These are phyloP conservation scores for Tulasnella sp. DNA, from an alignment of 768 basidiomycete species.

Conservation along the genomic window DNA sequence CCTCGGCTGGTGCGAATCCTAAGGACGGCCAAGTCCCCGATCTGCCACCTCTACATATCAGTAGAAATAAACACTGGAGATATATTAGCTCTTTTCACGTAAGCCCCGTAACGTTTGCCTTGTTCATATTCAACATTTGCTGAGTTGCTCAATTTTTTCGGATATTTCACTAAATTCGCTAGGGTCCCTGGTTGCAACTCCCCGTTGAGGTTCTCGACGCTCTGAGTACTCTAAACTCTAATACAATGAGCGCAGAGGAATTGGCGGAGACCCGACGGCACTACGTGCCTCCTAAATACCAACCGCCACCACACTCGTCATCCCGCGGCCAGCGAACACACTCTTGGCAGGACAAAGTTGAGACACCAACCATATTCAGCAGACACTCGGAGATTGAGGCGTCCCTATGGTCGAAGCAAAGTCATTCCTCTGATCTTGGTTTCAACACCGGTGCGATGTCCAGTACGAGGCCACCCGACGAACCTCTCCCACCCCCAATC, in stretches of 20 bases:
- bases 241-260: too few species aligned
- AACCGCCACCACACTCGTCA: too few species aligned
- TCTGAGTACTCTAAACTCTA: conserved; percentile 26
- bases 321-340: too few species aligned
- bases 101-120: conserved; percentile 29
- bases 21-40: conserved; percentile 45
- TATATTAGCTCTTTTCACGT: conserved; percentile 90
- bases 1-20: background rate
- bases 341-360: too few species aligned
- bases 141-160: conserved; percentile 1
- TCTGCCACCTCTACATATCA: conserved; percentile 68
- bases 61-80: conserved; percentile 89
- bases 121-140: conserved; percentile 3
- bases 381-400: too few species aligned
- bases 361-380: too few species aligned
- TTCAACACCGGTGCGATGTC: background rate
- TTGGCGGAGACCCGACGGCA: too few species aligned
- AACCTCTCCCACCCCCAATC: conserved; percentile 72
- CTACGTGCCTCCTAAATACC: too few species aligned
- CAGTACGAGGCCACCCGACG: conserved; percentile 34
- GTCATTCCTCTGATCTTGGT: too few species aligned
- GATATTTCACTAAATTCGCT: conserved; percentile 10
- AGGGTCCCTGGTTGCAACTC: conserved; percentile 90
- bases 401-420: too few species aligned
- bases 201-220: conserved; percentile 79